These are phyloP conservation scores for Domatiomyces globalis DNA, from an alignment of 2,329 filamentous ascomycete genomes.

Conservation along the genomic window DNA sequence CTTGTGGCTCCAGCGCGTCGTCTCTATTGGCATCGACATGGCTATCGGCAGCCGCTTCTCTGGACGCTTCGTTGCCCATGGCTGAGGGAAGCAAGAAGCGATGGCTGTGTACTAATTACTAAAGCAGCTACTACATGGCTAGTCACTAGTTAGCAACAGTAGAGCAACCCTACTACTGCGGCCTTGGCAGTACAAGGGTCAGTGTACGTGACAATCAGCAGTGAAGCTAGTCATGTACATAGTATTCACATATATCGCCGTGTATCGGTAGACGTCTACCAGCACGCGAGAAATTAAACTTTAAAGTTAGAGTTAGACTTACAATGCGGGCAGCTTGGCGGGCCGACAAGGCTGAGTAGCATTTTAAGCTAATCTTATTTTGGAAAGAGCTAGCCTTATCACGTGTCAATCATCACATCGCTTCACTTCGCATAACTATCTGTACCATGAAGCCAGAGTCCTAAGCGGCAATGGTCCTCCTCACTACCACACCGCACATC, in stretches of 20 bases:
- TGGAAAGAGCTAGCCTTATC: no score
- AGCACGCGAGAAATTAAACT: no score
- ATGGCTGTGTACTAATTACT: not conserved
- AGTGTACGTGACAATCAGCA: not conserved
- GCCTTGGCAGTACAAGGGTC: not conserved
- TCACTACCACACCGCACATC: constrained; percentile 28
- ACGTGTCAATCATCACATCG: no score
- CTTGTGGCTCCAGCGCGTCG: constrained; percentile 1
- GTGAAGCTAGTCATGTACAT: not conserved
- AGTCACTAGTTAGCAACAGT: not conserved
- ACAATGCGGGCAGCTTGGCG: no score
- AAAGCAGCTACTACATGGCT: not conserved
- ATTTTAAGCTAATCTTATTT: no score
- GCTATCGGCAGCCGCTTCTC: constrained; percentile 5
- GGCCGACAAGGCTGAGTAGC: no score
- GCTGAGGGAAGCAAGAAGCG: not conserved
- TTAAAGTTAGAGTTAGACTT: no score
- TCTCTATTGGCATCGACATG: constrained; percentile 2
- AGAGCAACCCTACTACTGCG: not conserved
- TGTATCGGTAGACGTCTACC: no score
- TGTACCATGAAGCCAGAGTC: no score
- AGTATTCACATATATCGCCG: no score
- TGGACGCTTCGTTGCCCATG: constrained; percentile 13
- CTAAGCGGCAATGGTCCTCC: constrained; percentile 27
- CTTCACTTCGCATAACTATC: no score